Evolutionary conservation across 2,329 filamentous ascomycete genomes (phyloP).

Genomic region (Fusarium hainanense): DNA sequence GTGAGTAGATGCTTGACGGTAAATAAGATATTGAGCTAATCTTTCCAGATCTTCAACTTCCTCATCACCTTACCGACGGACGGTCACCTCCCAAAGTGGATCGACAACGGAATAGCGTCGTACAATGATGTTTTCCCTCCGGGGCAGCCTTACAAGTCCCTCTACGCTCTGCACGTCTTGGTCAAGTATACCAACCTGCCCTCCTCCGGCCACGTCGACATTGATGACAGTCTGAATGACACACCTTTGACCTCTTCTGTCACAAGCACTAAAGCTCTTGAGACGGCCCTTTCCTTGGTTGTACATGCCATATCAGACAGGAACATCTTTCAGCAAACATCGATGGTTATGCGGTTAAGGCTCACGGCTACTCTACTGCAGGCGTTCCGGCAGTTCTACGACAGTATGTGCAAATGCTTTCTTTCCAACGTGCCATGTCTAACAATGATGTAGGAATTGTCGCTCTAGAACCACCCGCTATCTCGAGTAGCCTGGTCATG

Average conservation of each 20-base stretch:
- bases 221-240: background rate
- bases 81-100: slow-evolving; percentile 67
- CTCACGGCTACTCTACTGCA: slow-evolving; percentile 47
- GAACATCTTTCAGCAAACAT: slow-evolving; percentile 58
- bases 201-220: slow-evolving; percentile 46
- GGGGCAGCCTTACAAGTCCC: slow-evolving; percentile 75
- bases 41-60: slow-evolving; percentile 72
- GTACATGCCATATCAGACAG: slow-evolving; percentile 70
- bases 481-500: slow-evolving; percentile 11
- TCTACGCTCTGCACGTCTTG: slow-evolving; percentile 78
- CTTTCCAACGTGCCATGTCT: background rate
- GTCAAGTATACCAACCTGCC: slow-evolving; percentile 66
- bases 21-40: slow-evolving; percentile 29
- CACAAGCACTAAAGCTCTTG: slow-evolving; percentile 51
- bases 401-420: slow-evolving; percentile 36
- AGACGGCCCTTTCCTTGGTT: slow-evolving; percentile 64
- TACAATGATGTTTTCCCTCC: slow-evolving; percentile 74
- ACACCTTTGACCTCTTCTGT: slow-evolving; percentile 30
- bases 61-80: slow-evolving; percentile 77
- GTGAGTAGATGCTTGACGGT: slow-evolving; percentile 53
- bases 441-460: slow-evolving; percentile 29
- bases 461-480: slow-evolving; percentile 14
- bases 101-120: slow-evolving; percentile 65
- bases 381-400: slow-evolving; percentile 45
- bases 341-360: slow-evolving; percentile 41